phyloP scores from a whole-genome alignment of 2,329 filamentous ascomycete genomes.

The Volutella citrinella region DNA sequence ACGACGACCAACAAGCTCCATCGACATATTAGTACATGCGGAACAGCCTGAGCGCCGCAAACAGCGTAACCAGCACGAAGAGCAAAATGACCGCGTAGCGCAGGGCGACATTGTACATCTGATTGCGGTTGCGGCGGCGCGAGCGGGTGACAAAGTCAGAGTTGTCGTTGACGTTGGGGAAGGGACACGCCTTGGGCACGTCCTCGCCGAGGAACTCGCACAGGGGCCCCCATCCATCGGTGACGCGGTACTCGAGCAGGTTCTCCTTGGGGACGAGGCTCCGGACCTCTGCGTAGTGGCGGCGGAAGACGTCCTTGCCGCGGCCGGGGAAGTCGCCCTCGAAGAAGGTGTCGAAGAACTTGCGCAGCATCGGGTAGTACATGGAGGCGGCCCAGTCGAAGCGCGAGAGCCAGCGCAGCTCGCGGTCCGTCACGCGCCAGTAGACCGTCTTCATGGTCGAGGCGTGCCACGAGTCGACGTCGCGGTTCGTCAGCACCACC shows the following conservation, averaged over 20 bases:
- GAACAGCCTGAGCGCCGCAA: constrained; percentile 6
- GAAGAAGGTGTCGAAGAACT: constrained; percentile 69
- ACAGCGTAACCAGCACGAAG: constrained; percentile 11
- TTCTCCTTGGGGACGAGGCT: constrained; percentile 22
- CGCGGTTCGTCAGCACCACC: constrained; percentile 64
- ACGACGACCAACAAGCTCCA: too few species aligned
- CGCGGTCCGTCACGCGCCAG: constrained; percentile 64
- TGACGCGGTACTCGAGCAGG: constrained; percentile 13
- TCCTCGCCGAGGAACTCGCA: constrained; percentile 34
- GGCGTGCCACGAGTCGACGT: constrained; percentile 61
- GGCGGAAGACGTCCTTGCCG: constrained; percentile 60
- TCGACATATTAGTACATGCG: constrained; percentile 6
- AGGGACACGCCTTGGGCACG: constrained; percentile 28
- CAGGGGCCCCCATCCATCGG: constrained; percentile 36
- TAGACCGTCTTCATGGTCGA: constrained; percentile 66
- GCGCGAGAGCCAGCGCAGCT: constrained; percentile 39
- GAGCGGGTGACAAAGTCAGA: constrained; percentile 33
- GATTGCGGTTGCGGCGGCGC: constrained; percentile 30
- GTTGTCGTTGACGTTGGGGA: constrained; percentile 37
- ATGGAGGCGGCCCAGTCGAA: constrained; percentile 62
- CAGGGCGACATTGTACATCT: constrained; percentile 32
- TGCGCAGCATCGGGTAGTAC: constrained; percentile 68
- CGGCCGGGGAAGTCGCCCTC: constrained; percentile 63
- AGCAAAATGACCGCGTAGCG: constrained; percentile 20
- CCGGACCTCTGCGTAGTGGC: constrained; percentile 34